Evolutionary conservation across 148 eudicot species (phyloP).

Genomic region (Rhododendron simsii): DNA sequence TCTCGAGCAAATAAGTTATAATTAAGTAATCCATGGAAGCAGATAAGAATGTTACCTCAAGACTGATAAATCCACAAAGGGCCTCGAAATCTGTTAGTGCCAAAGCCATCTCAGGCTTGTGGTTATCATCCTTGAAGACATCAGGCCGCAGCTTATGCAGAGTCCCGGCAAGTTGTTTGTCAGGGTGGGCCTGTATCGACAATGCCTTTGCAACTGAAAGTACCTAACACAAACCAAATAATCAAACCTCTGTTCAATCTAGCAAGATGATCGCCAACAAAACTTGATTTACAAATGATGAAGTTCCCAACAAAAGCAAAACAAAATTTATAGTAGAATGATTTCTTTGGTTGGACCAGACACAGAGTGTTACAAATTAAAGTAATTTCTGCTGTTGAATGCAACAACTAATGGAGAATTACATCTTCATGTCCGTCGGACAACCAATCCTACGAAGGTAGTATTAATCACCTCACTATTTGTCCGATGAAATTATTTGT

Average conservation of each 20-base stretch:
- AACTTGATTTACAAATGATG: background rate
- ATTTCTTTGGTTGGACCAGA: background rate
- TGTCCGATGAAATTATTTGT: background rate
- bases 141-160: slow-evolving; percentile 60
- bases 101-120: slow-evolving; percentile 96
- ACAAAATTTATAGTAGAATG: background rate
- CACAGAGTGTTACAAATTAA: background rate
- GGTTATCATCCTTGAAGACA: slow-evolving; percentile 71
- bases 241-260: background rate
- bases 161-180: slow-evolving; percentile 55
- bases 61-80: slow-evolving; percentile 66
- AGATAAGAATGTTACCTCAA: slow-evolving; percentile 43
- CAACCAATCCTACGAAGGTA: background rate
- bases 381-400: background rate
- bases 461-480: background rate
- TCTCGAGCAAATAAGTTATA: background rate
- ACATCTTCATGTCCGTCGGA: background rate
- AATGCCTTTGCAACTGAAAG: slow-evolving; percentile 75
- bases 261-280: background rate
- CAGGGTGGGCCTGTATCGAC: slow-evolving; percentile 94
- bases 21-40: background rate
- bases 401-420: background rate
- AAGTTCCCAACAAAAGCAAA: background rate
- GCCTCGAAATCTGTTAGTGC: slow-evolving; percentile 84
- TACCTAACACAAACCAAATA: slow-evolving; percentile 42